Evolutionary conservation across 75 land plant species (phyloP).

Genomic region (Sequoiadendron giganteum): DNA sequence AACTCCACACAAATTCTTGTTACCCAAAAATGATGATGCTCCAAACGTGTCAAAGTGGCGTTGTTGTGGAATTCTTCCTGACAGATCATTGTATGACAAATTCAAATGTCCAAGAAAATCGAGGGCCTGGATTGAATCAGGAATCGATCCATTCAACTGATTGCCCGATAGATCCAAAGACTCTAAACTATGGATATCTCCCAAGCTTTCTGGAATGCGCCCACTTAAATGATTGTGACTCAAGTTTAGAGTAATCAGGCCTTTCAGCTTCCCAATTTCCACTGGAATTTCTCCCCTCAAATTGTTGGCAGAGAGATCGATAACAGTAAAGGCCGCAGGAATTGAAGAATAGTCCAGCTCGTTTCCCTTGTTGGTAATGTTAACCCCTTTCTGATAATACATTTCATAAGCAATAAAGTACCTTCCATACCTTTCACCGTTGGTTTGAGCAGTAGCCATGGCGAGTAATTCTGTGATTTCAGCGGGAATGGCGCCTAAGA

Average conservation of each 20-base stretch:
- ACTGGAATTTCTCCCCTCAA: slow-evolving; percentile 48
- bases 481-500: slow-evolving; percentile 40
- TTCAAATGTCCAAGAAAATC: slow-evolving; percentile 19
- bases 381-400: slow-evolving; percentile 36
- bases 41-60: slow-evolving; percentile 49
- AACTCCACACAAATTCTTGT: slow-evolving; percentile 47
- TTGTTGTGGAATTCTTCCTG: slow-evolving; percentile 33
- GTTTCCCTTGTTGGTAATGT: slow-evolving; percentile 41
- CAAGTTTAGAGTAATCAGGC: slow-evolving; percentile 42
- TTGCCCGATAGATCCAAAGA: slow-evolving; percentile 62
- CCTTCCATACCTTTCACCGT: background rate
- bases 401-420: background rate
- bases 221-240: slow-evolving; percentile 27
- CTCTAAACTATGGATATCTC: slow-evolving; percentile 33
- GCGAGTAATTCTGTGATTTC: slow-evolving; percentile 25
- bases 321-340: slow-evolving; percentile 27
- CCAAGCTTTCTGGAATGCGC: slow-evolving; percentile 44
- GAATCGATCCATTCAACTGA: slow-evolving; percentile 49
- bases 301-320: slow-evolving; percentile 58
- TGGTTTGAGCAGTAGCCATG: slow-evolving; percentile 22
- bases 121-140: slow-evolving; percentile 3
- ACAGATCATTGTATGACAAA: slow-evolving; percentile 32
- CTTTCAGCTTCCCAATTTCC: slow-evolving; percentile 31
- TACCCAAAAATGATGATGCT: slow-evolving; percentile 30
- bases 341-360: slow-evolving; percentile 33